These are phyloP conservation scores for Datura wrightii DNA, from an alignment of 257 asterid species.

Conservation along the genomic window DNA sequence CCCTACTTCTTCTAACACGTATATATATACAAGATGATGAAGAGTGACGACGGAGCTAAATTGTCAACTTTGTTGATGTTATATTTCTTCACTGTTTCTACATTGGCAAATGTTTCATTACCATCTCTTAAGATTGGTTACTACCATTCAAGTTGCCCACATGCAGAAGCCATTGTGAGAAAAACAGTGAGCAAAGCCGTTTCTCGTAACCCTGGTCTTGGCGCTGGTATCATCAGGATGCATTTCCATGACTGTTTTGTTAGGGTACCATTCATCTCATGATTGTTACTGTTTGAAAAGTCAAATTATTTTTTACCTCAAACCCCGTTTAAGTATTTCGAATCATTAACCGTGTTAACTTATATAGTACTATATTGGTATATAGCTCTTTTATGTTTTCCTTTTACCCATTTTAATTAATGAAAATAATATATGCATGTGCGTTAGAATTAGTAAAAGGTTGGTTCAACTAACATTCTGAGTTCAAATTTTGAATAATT, in stretches of 20 bases:
- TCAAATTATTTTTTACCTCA: background rate
- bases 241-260: constrained; percentile 61
- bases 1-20: background rate
- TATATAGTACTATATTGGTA: background rate
- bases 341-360: too few species aligned
- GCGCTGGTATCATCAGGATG: constrained; percentile 51
- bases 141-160: constrained; percentile 45
- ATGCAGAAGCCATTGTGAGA: constrained; percentile 46
- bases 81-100: background rate
- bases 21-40: background rate
- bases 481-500: background rate
- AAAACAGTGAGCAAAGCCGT: constrained; percentile 45
- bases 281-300: background rate
- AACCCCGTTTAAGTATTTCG: background rate
- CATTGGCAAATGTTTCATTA: constrained; percentile 24
- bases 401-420: too few species aligned
- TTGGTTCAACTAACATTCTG: background rate
- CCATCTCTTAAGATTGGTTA: constrained; percentile 43
- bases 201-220: constrained; percentile 47
- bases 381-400: background rate
- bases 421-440: background rate
- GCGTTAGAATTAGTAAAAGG: background rate
- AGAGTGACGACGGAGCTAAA: background rate
- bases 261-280: constrained; percentile 37
- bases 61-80: background rate